A percentile compares a stretch with the other conserved stretches of the same genome.
Evolutionary conservation across 495 filamentous ascomycete species (phyloP).

Genomic region (Tuber magnatum): DNA sequence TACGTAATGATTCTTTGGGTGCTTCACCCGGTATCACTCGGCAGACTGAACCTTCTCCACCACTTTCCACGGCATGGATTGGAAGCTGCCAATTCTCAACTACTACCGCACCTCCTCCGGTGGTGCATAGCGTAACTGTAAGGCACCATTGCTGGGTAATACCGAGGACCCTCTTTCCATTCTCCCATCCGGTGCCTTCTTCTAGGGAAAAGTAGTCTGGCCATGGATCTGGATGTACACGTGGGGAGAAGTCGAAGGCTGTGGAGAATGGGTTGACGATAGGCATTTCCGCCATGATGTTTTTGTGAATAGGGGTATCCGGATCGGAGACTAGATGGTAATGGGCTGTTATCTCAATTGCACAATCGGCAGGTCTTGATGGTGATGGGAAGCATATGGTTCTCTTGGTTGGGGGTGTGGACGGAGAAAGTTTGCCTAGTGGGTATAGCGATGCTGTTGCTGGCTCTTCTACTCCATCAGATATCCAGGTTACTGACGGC

Average conservation of each 20-base stretch:
- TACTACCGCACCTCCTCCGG: slow-evolving; percentile 52
- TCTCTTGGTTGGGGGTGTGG: slow-evolving; percentile 42
- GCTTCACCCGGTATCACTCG: slow-evolving; percentile 44
- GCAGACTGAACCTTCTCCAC: slow-evolving; percentile 43
- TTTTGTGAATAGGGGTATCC: slow-evolving; percentile 75
- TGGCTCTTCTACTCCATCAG: slow-evolving; percentile 7
- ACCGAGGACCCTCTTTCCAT: slow-evolving; percentile 48
- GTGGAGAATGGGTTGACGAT: slow-evolving; percentile 80
- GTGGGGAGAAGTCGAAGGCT: slow-evolving; percentile 73
- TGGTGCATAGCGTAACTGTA: slow-evolving; percentile 60
- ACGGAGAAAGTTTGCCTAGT: slow-evolving; percentile 49
- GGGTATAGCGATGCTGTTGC: slow-evolving; percentile 27
- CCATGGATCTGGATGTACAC: slow-evolving; percentile 70
- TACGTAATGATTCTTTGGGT: slow-evolving; percentile 32
- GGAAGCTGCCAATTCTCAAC: slow-evolving; percentile 54
- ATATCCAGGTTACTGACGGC: slow-evolving; percentile 32
- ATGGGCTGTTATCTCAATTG: slow-evolving; percentile 61
- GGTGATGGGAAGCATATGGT: slow-evolving; percentile 50
- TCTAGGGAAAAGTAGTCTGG: slow-evolving; percentile 71
- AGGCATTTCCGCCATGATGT: slow-evolving; percentile 56
- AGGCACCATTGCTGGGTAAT: slow-evolving; percentile 73
- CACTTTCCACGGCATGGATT: slow-evolving; percentile 17
- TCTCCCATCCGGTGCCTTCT: slow-evolving; percentile 43
- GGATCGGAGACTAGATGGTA: slow-evolving; percentile 76
- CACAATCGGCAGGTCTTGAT: slow-evolving; percentile 54